Conservation (phyloP, 345 rosid genomes). For the Gossypium ekmanianum region DNA sequence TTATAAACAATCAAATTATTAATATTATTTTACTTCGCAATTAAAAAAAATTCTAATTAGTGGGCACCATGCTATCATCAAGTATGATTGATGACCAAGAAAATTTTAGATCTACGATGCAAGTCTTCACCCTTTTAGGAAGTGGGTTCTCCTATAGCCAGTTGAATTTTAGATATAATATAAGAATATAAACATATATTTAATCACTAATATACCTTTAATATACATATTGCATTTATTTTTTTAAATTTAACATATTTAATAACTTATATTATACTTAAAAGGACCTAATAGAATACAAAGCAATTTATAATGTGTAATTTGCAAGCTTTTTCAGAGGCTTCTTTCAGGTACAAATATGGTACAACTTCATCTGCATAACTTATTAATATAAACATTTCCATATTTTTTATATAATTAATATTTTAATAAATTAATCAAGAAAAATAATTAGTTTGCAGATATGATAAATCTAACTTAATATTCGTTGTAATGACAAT, state of each 20-base stretch:
- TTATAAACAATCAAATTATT: too few species aligned
- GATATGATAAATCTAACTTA: too few species aligned
- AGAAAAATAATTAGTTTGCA: too few species aligned
- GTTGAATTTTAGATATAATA: background rate
- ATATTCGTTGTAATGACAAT: too few species aligned
- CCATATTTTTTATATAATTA: too few species aligned
- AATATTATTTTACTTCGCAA: too few species aligned
- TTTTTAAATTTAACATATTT: too few species aligned
- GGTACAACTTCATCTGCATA: background rate
- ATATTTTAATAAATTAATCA: too few species aligned
- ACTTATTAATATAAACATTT: too few species aligned
- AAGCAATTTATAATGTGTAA: background rate
- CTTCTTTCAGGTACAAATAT: background rate
- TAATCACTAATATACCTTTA: background rate
- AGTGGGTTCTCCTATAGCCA: background rate
- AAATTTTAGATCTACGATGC: background rate
- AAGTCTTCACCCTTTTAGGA: slow-evolving; percentile 1
- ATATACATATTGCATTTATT: too few species aligned
- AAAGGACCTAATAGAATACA: too few species aligned
- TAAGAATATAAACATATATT: background rate
- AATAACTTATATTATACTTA: too few species aligned
- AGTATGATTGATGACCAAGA: background rate
- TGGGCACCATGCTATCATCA: background rate
- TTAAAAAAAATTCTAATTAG: background rate
- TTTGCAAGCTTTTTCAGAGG: background rate